These are phyloP conservation scores for Trebouxia sp. DNA, from an alignment of 139 green algal genomes.

Conservation along the genomic window DNA sequence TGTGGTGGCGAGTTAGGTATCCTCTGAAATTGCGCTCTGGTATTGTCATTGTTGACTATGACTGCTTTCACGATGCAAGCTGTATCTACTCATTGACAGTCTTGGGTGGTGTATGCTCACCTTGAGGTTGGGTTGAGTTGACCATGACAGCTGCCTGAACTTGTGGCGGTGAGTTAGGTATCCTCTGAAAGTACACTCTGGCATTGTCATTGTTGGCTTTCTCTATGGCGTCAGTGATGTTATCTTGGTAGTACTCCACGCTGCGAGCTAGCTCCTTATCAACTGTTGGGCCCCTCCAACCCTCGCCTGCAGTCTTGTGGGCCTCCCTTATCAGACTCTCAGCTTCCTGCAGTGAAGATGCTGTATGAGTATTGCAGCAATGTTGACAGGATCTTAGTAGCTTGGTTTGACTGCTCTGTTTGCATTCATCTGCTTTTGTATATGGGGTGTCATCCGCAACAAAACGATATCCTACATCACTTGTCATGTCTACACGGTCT, in stretches of 20 bases:
- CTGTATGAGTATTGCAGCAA: too few relatives aligned
- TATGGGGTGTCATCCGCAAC: too few relatives aligned
- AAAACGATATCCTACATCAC: too few relatives aligned
- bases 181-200: not conserved
- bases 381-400: too few relatives aligned
- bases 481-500: too few relatives aligned
- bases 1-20: too few relatives aligned
- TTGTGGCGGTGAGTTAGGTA: not conserved
- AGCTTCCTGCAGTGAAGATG: not conserved
- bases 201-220: conserved; percentile 21
- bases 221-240: conserved; percentile 4
- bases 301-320: not conserved
- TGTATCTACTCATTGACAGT: too few relatives aligned
- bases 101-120: not conserved
- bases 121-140: not conserved
- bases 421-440: too few relatives aligned
- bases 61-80: too few relatives aligned
- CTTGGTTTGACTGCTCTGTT: too few relatives aligned
- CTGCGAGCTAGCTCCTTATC: not conserved
- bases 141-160: conserved; percentile 5
- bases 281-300: not conserved
- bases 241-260: conserved; percentile 9
- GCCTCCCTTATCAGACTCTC: not conserved
- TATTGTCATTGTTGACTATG: too few relatives aligned
- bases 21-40: too few relatives aligned